phyloP scores from a whole-genome alignment of 306 rosid genomes.

The cucumber (Cucumis sativus) region Cucumber_9930_V3 NC_026660.2:24180501-24181000 shows the following conservation, averaged over 20 bases:
- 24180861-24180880: background rate
- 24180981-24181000: background rate
- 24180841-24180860: conserved; percentile 52
- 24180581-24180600: background rate
- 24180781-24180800: conserved; percentile 83
- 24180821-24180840: conserved; percentile 96
- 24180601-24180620: background rate
- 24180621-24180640: background rate
- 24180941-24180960: background rate
- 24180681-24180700: conserved; percentile 85
- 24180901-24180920: background rate
- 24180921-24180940: background rate
- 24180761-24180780: conserved; percentile 88
- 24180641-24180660: background rate
- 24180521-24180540: no score
- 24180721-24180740: conserved; percentile 74
- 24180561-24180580: background rate
- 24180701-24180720: conserved; percentile 76
- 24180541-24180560: background rate
- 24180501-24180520: background rate
- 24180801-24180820: conserved; percentile 66
- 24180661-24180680: conserved; percentile 98
- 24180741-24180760: conserved; percentile 81
- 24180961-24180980: background rate
- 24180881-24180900: background rate